Conservation (phyloP, 495 filamentous ascomycete genomes). For the Aspergillus biplanus region DNA sequence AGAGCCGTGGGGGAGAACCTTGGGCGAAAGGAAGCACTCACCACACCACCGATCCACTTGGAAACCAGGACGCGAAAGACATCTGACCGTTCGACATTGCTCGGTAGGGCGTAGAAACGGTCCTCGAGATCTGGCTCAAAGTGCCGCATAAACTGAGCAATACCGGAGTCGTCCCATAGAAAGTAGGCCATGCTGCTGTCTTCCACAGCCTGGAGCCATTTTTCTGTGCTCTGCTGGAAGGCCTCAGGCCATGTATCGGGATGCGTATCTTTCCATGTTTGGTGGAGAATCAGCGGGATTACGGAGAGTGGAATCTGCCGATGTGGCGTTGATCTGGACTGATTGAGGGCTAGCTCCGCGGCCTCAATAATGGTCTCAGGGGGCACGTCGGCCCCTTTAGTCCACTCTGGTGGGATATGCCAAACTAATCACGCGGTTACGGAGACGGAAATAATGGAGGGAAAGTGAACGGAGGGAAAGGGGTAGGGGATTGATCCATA, state of each 20-base stretch:
- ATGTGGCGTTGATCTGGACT: constrained; percentile 4
- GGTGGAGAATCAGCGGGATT: constrained; percentile 27
- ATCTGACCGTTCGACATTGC: constrained; percentile 24
- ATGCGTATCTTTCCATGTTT: constrained; percentile 23
- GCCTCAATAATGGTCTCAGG: constrained; percentile 20
- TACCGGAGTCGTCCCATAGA: constrained; percentile 25
- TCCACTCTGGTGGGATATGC: constrained; percentile 25
- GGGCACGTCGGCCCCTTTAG: not conserved
- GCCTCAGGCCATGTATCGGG: constrained; percentile 20
- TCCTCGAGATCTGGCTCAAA: constrained; percentile 17
- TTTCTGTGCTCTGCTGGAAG: constrained; percentile 19
- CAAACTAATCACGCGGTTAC: constrained; percentile 16
- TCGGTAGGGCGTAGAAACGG: constrained; percentile 17
- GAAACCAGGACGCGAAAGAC: constrained; percentile 25
- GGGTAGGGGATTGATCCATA: not conserved
- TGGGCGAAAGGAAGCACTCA: constrained; percentile 7
- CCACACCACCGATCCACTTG: constrained; percentile 29
- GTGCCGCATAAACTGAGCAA: constrained; percentile 16
- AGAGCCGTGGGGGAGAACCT: not conserved
- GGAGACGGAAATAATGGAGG: not conserved
- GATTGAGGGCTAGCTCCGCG: constrained; percentile 13
- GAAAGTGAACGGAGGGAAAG: not conserved
- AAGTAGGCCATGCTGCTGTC: constrained; percentile 22
- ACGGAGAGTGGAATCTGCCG: constrained; percentile 15
- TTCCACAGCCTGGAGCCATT: constrained; percentile 22